These are phyloP conservation scores for Apiospora saccharicola DNA, from an alignment of 2,329 filamentous ascomycete species.

Conservation along the genomic window DNA sequence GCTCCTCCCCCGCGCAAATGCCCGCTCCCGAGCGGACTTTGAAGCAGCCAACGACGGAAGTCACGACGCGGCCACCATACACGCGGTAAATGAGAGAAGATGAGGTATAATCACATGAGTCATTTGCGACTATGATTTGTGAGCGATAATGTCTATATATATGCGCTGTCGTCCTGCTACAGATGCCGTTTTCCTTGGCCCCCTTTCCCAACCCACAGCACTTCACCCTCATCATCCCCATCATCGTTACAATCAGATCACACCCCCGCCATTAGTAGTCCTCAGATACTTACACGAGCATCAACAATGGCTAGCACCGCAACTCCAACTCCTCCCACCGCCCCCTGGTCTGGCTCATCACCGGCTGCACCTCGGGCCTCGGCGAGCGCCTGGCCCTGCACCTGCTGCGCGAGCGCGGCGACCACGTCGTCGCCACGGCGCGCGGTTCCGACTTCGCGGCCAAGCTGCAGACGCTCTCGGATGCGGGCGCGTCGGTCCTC, in stretches of 20 bases:
- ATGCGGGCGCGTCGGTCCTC: too few relatives aligned
- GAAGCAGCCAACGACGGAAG: neutral
- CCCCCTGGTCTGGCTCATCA: constrained; percentile 24
- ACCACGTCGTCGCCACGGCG: constrained; percentile 32
- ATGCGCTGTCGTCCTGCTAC: neutral
- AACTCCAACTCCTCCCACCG: neutral
- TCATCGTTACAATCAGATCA: too few relatives aligned
- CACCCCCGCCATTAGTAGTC: too few relatives aligned
- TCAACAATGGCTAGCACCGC: neutral
- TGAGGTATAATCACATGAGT: neutral
- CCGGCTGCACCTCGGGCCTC: constrained; percentile 32
- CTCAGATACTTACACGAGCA: too few relatives aligned
- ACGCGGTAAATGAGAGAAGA: neutral
- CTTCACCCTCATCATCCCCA: too few relatives aligned
- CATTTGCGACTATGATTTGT: too few relatives aligned
- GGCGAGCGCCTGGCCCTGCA: constrained; percentile 29
- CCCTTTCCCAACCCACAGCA: neutral
- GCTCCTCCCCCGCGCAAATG: neutral
- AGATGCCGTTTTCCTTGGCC: neutral
- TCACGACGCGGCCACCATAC: neutral
- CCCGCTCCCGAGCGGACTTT: neutral
- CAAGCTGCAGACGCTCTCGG: too few relatives aligned
- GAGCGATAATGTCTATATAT: neutral
- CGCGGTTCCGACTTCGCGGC: neutral
- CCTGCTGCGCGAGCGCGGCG: constrained; percentile 25